A percentile compares a stretch with the other conserved stretches of the same genome.
These are phyloP conservation scores for Phalaenopsis aphrodite DNA, from an alignment of 106 monocot species.

Conservation along the genomic window DNA sequence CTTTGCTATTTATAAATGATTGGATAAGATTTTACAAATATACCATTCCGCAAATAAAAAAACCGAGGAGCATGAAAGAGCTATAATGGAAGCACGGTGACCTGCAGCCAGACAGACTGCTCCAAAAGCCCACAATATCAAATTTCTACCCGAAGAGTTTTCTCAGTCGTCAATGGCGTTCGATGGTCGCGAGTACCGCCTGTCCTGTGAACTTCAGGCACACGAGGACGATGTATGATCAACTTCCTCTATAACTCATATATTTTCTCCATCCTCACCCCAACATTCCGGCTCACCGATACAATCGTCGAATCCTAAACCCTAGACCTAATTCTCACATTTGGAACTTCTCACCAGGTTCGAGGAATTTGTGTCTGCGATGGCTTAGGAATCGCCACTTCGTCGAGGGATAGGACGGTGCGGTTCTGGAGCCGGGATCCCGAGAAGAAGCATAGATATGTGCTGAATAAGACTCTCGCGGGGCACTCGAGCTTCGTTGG, in stretches of 20 bases:
- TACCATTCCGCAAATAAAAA: too few relatives aligned
- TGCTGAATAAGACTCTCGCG: slow-evolving; percentile 45
- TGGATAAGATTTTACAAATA: too few relatives aligned
- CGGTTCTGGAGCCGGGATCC: slow-evolving; percentile 64
- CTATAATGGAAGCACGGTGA: too few relatives aligned
- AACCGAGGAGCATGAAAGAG: too few relatives aligned
- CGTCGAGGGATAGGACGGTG: slow-evolving; percentile 80
- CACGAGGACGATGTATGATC: slow-evolving; percentile 85
- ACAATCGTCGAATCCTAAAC: neutral
- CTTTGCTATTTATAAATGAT: too few relatives aligned
- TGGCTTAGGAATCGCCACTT: slow-evolving; percentile 62
- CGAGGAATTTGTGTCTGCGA: slow-evolving; percentile 78
- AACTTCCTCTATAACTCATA: neutral
- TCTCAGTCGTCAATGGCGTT: slow-evolving; percentile 30
- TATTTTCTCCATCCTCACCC: neutral
- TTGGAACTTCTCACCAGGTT: slow-evolving; percentile 31
- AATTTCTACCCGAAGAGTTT: neutral
- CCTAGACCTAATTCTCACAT: neutral
- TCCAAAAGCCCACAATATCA: too few relatives aligned
- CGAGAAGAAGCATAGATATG: slow-evolving; percentile 30
- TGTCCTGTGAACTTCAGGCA: slow-evolving; percentile 60
- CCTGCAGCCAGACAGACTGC: too few relatives aligned
- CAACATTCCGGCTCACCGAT: neutral
- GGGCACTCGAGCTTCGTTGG: slow-evolving; percentile 96
- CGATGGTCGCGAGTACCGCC: slow-evolving; percentile 40